Base-by-base conservation (phyloP, 1,284 basidiomycete genomes). In the Pseudozyma hubeiensis region DNA sequence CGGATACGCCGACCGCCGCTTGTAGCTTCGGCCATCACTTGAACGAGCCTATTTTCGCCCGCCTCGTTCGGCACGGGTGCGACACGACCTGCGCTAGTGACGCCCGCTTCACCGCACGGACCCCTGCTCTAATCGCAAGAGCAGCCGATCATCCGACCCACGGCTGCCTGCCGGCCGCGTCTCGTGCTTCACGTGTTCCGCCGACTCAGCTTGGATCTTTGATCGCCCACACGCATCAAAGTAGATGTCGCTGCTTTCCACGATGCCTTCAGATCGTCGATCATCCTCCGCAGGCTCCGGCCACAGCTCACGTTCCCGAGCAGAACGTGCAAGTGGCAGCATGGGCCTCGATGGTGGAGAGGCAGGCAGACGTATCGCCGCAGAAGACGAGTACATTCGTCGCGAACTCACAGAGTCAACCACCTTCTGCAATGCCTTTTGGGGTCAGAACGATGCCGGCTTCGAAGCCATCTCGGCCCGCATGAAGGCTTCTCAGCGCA, bases 391-490 rank as follows among this genome's bases (percentile, higher is more conserved):
- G 44, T 73, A 75, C 57, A 77, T 77, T 33, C 64, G 77, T 39
- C 60, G 53, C 8, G 77, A 81, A 54, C 71, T 80, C 24, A 13
- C 86, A 90, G 79, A 81, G 39, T 61, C 69, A 10, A 71, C 65
- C 77, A 92, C 96, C 86, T 98, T 95, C 86, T 98, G 95, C 85
- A 99, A 99, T 85, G 90, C 94, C 1, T 99, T 98, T 86, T 98
- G 96, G 96, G 80, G 78, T 34, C 71, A 75, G 7, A 76, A 77
- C 44, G 94, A 97, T 86, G 90, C 89, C 31, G 95, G 95, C 24
- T 94, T 93, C 71, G 93, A 97, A 78, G 92, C 94, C 49, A 87
- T 99, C 48, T 91, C 94, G 85, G 90, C 91, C 9, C 88, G 94
- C 64, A 91, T 97, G 89, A 89, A 93, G 44, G 91, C 91, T 4